Percentiles rank a stretch among this genome's conserved stretches.
Conservation (phyloP, 2,329 filamentous ascomycete species). For the Fusarium illudens region DNA sequence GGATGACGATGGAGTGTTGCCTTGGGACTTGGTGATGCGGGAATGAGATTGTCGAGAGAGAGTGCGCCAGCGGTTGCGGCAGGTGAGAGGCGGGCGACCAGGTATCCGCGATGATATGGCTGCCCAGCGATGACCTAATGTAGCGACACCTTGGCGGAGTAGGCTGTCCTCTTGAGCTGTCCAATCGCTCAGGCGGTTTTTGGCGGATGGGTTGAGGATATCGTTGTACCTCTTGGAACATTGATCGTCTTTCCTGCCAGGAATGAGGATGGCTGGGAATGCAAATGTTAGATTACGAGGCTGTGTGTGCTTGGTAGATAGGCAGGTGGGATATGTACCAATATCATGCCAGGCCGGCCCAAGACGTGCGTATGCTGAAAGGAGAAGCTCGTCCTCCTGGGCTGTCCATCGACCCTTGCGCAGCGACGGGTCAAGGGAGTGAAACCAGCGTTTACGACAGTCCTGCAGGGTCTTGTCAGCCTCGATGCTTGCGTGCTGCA, state of each 20-base stretch:
- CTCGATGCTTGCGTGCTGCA: neutral
- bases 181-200: slow-evolving; percentile 40
- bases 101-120: slow-evolving; percentile 40
- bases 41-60: slow-evolving; percentile 25
- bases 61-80: slow-evolving; percentile 42
- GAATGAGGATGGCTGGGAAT: slow-evolving; percentile 36
- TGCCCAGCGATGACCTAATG: slow-evolving; percentile 42
- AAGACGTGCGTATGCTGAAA: slow-evolving; percentile 41
- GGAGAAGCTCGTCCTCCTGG: slow-evolving; percentile 42
- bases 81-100: slow-evolving; percentile 42
- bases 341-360: slow-evolving; percentile 42
- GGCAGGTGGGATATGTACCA: slow-evolving; percentile 4
- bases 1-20: slow-evolving; percentile 30
- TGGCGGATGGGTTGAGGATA: slow-evolving; percentile 41
- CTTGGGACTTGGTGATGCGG: slow-evolving; percentile 26
- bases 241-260: slow-evolving; percentile 44
- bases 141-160: slow-evolving; percentile 36
- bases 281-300: neutral
- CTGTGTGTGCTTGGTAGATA: neutral
- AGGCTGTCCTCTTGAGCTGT: slow-evolving; percentile 39
- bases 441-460: slow-evolving; percentile 45
- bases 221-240: slow-evolving; percentile 45
- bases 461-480: slow-evolving; percentile 27
- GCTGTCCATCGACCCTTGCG: slow-evolving; percentile 43
- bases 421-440: slow-evolving; percentile 42